Evolutionary conservation across 768 basidiomycete species (phyloP), one percentile per base, ranked within the genome.

Genomic region (Suillus decipiens): DNA sequence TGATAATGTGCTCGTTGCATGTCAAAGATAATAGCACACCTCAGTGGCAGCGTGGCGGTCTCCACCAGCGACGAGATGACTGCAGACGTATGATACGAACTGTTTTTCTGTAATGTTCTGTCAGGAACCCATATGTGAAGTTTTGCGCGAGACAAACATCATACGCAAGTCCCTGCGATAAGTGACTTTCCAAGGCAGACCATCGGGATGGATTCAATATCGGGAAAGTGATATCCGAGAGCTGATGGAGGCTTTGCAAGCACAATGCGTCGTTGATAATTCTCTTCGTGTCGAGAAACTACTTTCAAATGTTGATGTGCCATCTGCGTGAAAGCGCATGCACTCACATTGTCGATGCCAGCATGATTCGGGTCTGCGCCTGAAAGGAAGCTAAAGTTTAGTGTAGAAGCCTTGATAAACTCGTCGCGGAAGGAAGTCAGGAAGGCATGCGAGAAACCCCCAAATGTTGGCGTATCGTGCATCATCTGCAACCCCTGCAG

Each of bases 401-500:
- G 66, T 31, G 81, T 77, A 7, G 89, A 80, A n/a, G 84, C 70
- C 70, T 90, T 92, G 6, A 79, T 72, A 67, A 86, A 83, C 66
- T 93, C 90, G 66, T 93, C 92, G 19, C 85, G 83, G 65, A 90
- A 82, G 5, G 82, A 72, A 5, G 81, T 78, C 47, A 93, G 75
- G 54, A 93, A 80, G 3, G 85, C 78, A 59, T 81, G 64, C 9
- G 82, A 82, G 70, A 93, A 91, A 9, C 85, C 81, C 3, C 90
- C 91, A 65, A 92, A 93, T 0, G 77, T 80, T 0, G 80, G 70
- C 34, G 81, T 83, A 67, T 91, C 89, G 63, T 84, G 82, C 45
- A 84, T 81, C 55, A 90, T 71, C 77, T 93, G 90, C 15, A 92
- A 64, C 5, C 92, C 92, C 89, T 93, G 66, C 17, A 15, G 58